A percentile compares a stretch with the other conserved stretches of the same genome.
phyloP scores from a whole-genome alignment of 768 basidiomycete genomes.

The Pleurotus citrinopileatus region DNA sequence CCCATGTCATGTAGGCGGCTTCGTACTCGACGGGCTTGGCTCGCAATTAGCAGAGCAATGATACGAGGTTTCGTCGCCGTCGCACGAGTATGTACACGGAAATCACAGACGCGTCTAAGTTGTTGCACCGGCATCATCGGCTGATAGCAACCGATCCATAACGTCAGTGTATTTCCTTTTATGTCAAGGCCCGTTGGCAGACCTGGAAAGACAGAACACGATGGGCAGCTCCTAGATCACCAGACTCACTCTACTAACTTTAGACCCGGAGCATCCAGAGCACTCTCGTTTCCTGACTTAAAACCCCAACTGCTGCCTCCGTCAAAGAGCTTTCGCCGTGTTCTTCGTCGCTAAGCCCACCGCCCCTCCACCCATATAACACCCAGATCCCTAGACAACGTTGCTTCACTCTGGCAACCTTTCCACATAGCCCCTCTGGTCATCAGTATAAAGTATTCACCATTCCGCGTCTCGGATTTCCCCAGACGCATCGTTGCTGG shows the following conservation, averaged over 20 bases:
- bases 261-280: constrained; percentile 10
- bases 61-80: constrained; percentile 8
- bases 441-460: constrained; percentile 2
- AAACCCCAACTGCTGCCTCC: neutral
- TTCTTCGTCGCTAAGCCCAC: neutral
- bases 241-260: constrained; percentile 8
- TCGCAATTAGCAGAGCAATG: neutral
- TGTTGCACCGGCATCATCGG: constrained; percentile 5
- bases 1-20: constrained; percentile 5
- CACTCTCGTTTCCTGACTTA: constrained; percentile 5
- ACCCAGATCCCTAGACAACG: constrained; percentile 8
- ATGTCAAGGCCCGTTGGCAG: neutral
- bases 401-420: constrained; percentile 4
- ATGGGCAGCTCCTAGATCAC: constrained; percentile 8
- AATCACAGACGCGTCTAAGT: constrained; percentile 7
- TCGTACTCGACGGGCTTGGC: constrained; percentile 7
- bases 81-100: constrained; percentile 2
- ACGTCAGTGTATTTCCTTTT: constrained; percentile 7
- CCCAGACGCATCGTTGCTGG: constrained; percentile 12
- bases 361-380: neutral
- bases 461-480: neutral
- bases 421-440: constrained; percentile 4
- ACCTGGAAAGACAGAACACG: constrained; percentile 8
- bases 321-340: neutral
- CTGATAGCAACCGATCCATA: neutral